Base-by-base conservation (phyloP, 208 protist genomes). In the Hexamita inflata region DNA sequence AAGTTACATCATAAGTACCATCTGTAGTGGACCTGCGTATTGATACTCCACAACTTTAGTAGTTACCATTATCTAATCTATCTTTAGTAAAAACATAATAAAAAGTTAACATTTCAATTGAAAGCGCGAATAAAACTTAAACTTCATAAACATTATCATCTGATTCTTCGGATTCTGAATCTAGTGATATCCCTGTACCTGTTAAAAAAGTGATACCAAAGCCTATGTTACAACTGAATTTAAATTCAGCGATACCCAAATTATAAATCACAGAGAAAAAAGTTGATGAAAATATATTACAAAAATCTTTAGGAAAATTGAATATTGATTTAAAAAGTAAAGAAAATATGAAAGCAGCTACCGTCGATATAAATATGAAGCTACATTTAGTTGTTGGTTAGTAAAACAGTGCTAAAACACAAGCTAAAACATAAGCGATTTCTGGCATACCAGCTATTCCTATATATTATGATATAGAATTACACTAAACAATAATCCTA, bases 401-500 rank as follows among this genome's bases (percentile, higher is more conserved):
- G 45, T 19, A 53, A 53, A 24, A 4, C 19, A 19, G 45, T 53
- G 19, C 11, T 24, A 24, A 53, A 53, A 53, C 4, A 24, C 45
- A 24, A 53, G 45, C 11, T 53, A 53, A 53, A 53, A 19, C 4
- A 53, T 4, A 24, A 24, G 45, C 19, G 19, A 19, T 53, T 24
- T 53, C 45, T 24, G 45, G 19, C 4, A 19, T 53, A 4, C 45
- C 45, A 24, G 11, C 19, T 4, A 53, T 53, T 24, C 45, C 45
- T 24, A 53, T 83, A 0, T 83, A 83, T 39, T 49, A 75, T 26
- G 70, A 81, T 39, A 68, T 59, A 9, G 73, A 78, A 24, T 32
- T 83, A 26, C 80, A 83, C 68, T 68, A 73, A 28, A 34, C 61
- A 28, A 49, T 81, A n/a, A n/a, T 83, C 0, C 42, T 75, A 45